Evolutionary conservation across 306 rosid genomes (phyloP).

Genomic region (Morella rubra): DNA sequence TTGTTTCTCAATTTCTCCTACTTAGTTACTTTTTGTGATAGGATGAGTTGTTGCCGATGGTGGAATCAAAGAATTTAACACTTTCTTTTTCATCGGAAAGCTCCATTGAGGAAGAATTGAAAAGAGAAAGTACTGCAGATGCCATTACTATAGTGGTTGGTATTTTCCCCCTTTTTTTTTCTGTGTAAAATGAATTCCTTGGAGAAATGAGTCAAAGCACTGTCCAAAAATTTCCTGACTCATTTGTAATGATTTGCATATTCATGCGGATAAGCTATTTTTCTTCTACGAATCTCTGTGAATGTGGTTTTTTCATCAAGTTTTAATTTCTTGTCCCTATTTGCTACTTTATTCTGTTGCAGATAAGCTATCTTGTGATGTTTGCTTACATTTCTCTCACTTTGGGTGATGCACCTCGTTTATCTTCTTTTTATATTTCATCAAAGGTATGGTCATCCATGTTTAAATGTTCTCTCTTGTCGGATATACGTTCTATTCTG

Average conservation of each 20-base stretch:
- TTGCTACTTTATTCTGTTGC: conserved; percentile 39
- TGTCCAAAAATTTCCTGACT: background rate
- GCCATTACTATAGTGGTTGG: conserved; percentile 88
- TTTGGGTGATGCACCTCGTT: conserved; percentile 76
- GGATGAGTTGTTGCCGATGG: conserved; percentile 82
- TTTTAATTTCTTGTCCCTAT: conserved; percentile 21
- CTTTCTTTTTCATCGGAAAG: conserved; percentile 97
- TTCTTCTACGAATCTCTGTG: conserved; percentile 1
- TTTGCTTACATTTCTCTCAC: conserved; percentile 96
- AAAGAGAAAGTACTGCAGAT: conserved; percentile 95
- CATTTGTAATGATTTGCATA: conserved; percentile 10
- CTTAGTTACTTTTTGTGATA: conserved; percentile 33
- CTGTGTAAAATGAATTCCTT: background rate
- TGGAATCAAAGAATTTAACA: conserved; percentile 75
- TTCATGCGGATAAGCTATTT: conserved; percentile 24
- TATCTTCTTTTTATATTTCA: conserved; percentile 72
- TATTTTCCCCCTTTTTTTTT: conserved; percentile 12
- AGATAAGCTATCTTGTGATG: conserved; percentile 99
- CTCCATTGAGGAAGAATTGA: conserved; percentile 93
- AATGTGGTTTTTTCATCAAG: conserved; percentile 4
- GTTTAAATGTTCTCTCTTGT: conserved; percentile 9
- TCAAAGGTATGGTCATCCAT: conserved; percentile 68
- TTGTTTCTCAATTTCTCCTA: conserved; percentile 23
- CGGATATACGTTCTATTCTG: conserved; percentile 2
- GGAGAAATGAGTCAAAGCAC: background rate